Evolutionary conservation across 2,329 filamentous ascomycete species (phyloP).

Genomic region (Colletotrichum noveboracense): DNA sequence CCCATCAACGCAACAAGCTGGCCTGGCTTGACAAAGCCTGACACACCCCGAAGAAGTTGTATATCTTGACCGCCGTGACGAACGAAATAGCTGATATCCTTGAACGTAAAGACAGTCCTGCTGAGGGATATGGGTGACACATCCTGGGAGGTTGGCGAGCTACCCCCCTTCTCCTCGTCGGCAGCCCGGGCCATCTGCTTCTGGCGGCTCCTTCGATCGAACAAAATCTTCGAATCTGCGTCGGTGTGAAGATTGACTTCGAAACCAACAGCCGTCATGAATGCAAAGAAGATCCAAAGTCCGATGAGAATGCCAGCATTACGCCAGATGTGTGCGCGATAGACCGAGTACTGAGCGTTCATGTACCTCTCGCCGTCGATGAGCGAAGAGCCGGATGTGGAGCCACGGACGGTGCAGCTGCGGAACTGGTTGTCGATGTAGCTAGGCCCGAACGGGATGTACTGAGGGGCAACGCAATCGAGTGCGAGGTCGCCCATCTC

Average conservation of each 20-base stretch:
- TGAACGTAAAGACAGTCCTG: slow-evolving; percentile 9
- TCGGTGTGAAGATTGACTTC: neutral
- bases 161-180: neutral
- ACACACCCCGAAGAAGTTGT: slow-evolving; percentile 64
- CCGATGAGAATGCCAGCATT: slow-evolving; percentile 21
- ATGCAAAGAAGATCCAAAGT: slow-evolving; percentile 17
- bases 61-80: slow-evolving; percentile 48
- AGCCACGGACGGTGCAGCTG: neutral
- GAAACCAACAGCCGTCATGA: neutral
- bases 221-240: neutral
- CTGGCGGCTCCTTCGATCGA: slow-evolving; percentile 36
- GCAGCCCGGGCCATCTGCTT: neutral
- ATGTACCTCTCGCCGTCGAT: slow-evolving; percentile 1
- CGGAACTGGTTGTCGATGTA: neutral
- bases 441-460: neutral
- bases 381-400: slow-evolving; percentile 28
- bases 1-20: slow-evolving; percentile 68
- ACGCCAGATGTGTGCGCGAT: slow-evolving; percentile 23
- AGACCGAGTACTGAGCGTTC: slow-evolving; percentile 13
- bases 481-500: slow-evolving; percentile 54
- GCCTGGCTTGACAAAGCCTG: slow-evolving; percentile 74
- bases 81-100: slow-evolving; percentile 7
- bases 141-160: neutral
- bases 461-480: slow-evolving; percentile 47
- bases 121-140: neutral